phyloP scores from a whole-genome alignment of 805 yeast species.

The Candida morakotiae region DNA sequence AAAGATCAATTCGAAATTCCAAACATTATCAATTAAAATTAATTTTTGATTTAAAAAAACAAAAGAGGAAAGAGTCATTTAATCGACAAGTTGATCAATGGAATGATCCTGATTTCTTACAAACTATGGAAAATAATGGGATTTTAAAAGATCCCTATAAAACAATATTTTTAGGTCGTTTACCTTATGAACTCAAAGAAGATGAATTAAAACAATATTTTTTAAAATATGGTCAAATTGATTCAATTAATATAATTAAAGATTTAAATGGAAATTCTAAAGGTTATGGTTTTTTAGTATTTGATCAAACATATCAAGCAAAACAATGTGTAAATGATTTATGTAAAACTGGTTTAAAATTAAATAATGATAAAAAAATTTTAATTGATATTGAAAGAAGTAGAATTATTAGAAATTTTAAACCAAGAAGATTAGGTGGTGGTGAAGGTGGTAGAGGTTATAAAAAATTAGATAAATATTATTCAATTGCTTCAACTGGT shows the following conservation, averaged over 20 bases:
- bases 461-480: slow-evolving; percentile 27
- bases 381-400: slow-evolving; percentile 75
- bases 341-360: slow-evolving; percentile 38
- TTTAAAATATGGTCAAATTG: slow-evolving; percentile 66
- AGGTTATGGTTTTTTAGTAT: slow-evolving; percentile 85
- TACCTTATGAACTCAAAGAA: slow-evolving; percentile 63
- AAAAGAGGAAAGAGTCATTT: slow-evolving; percentile 11
- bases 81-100: slow-evolving; percentile 27
- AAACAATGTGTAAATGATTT: slow-evolving; percentile 57
- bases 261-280: slow-evolving; percentile 47
- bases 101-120: slow-evolving; percentile 28
- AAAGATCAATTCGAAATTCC: slow-evolving; percentile 1
- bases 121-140: slow-evolving; percentile 21
- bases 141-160: slow-evolving; percentile 57
- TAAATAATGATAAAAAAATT: slow-evolving; percentile 46
- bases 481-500: slow-evolving; percentile 34
- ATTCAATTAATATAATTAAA: slow-evolving; percentile 39
- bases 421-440: slow-evolving; percentile 79
- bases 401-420: slow-evolving; percentile 61
- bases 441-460: slow-evolving; percentile 87
- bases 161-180: slow-evolving; percentile 75
- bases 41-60: slow-evolving; percentile 8
- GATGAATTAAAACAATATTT: slow-evolving; percentile 63
- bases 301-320: slow-evolving; percentile 55
- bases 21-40: slow-evolving; percentile 2